Conservation (phyloP, 257 asterid species). For the Verbena officinalis region DNA sequence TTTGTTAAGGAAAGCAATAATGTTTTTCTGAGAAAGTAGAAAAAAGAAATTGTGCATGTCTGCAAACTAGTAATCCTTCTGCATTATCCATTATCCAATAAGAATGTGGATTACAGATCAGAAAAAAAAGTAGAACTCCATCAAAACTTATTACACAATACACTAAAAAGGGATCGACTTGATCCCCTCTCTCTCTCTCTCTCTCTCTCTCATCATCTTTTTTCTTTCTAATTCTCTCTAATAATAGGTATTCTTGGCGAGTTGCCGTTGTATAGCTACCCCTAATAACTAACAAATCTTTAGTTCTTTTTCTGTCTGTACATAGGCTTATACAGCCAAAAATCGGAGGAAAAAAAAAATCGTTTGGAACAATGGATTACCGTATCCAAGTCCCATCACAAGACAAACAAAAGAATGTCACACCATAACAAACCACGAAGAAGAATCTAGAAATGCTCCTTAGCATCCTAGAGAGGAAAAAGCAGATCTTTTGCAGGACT, state of each 20-base stretch:
- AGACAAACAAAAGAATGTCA: slow-evolving; percentile 70
- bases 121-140: slow-evolving; percentile 37
- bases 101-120: slow-evolving; percentile 38
- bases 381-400: slow-evolving; percentile 55
- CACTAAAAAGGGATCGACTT: slow-evolving; percentile 39
- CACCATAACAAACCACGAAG: slow-evolving; percentile 37
- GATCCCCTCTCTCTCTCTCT: slow-evolving; percentile 35
- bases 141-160: slow-evolving; percentile 39
- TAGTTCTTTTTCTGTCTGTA: slow-evolving; percentile 65
- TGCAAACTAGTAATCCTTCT: not conserved
- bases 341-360: slow-evolving; percentile 33
- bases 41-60: not conserved
- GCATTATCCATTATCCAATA: slow-evolving; percentile 45
- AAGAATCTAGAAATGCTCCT: slow-evolving; percentile 53
- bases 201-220: not conserved
- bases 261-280: slow-evolving; percentile 70
- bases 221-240: slow-evolving; percentile 32
- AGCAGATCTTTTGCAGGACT: slow-evolving; percentile 65
- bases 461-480: slow-evolving; percentile 54
- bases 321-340: slow-evolving; percentile 64
- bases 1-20: not conserved
- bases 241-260: slow-evolving; percentile 58
- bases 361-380: slow-evolving; percentile 47
- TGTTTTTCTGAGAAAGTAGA: not conserved
- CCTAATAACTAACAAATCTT: slow-evolving; percentile 41